phyloP scores from a whole-genome alignment of 306 rosid genomes.

The Adenanthera pavonina region DNA sequence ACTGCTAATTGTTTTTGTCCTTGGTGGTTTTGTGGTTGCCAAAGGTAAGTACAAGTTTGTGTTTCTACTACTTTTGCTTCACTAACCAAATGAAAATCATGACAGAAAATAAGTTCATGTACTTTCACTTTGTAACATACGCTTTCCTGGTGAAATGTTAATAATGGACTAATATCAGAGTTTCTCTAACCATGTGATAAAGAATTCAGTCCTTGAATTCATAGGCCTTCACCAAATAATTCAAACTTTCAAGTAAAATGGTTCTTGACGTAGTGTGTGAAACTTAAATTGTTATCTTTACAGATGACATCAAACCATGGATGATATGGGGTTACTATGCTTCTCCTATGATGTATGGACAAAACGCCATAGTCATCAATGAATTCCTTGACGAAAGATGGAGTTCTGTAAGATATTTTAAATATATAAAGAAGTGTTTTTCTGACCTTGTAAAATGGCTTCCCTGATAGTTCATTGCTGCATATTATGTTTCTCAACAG shows the following conservation, averaged over 20 bases:
- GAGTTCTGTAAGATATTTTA: constrained; percentile 61
- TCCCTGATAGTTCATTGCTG: constrained; percentile 8
- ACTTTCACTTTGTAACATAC: neutral
- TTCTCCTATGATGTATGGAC: constrained; percentile 97
- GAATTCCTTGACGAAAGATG: constrained; percentile 95
- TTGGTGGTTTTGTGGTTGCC: constrained; percentile 88
- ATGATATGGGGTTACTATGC: constrained; percentile 88
- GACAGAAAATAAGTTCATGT: neutral
- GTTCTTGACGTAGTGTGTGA: neutral
- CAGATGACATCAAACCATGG: constrained; percentile 84
- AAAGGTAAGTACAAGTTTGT: constrained; percentile 52
- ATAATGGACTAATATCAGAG: neutral
- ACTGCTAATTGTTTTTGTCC: constrained; percentile 69
- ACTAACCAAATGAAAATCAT: constrained; percentile 27
- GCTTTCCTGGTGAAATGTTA: neutral
- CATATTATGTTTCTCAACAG: constrained; percentile 43
- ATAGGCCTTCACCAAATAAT: neutral
- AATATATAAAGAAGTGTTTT: neutral
- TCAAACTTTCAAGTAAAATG: neutral
- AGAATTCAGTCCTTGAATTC: neutral
- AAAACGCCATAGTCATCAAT: constrained; percentile 84
- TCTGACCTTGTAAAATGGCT: constrained; percentile 28
- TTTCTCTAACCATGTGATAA: neutral
- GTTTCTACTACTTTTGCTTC: constrained; percentile 4
- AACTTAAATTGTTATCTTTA: constrained; percentile 33